A percentile compares a stretch with the other conserved stretches of the same genome.
phyloP scores from a whole-genome alignment of 306 rosid species.

The Inga leiocalycina region DNA sequence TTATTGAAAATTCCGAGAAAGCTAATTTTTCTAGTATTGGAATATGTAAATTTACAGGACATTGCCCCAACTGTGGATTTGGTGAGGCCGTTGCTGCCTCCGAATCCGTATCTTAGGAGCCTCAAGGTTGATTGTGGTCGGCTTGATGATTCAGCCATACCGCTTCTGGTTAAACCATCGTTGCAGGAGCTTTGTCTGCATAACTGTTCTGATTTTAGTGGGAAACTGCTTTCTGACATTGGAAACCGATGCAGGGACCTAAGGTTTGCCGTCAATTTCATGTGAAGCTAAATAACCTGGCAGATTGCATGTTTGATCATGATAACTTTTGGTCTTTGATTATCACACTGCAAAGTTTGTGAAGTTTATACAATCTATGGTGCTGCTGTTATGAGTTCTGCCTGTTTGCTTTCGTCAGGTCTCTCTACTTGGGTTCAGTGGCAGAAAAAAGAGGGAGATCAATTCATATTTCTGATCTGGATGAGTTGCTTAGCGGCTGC shows the following conservation, averaged over 20 bases:
- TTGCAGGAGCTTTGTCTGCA: conserved; percentile 69
- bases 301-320: conserved; percentile 7
- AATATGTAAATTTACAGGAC: conserved; percentile 44
- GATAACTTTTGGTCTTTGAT: conserved; percentile 25
- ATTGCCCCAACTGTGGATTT: conserved; percentile 65
- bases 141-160: conserved; percentile 78
- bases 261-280: conserved; percentile 48
- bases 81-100: conserved; percentile 73
- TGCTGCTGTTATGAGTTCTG: conserved; percentile 40
- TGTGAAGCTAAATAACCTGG: neutral
- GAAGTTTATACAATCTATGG: conserved; percentile 6
- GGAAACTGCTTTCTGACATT: conserved; percentile 78
- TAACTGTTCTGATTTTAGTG: conserved; percentile 83
- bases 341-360: neutral
- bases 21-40: neutral
- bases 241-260: conserved; percentile 74
- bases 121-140: conserved; percentile 72
- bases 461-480: conserved; percentile 80
- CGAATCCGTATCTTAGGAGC: conserved; percentile 64
- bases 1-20: neutral
- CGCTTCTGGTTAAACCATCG: conserved; percentile 64
- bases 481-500: conserved; percentile 87
- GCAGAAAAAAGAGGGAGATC: conserved; percentile 82
- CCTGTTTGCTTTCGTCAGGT: conserved; percentile 57
- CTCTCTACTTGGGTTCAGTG: conserved; percentile 88